phyloP scores from a whole-genome alignment of 2,329 filamentous ascomycete species.

The Emmonsiellopsis sp. region DNA sequence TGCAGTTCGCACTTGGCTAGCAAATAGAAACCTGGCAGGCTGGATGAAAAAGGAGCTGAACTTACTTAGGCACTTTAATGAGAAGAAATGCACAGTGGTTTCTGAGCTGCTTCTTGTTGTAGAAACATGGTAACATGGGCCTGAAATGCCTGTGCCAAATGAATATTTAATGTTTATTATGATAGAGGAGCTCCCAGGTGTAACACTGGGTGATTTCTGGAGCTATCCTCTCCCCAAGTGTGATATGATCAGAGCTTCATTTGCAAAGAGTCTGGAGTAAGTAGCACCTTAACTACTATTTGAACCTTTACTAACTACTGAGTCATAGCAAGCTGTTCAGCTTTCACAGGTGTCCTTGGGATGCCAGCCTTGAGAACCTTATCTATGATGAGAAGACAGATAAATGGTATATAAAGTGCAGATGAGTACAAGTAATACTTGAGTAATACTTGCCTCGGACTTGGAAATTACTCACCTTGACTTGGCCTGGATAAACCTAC shows the following conservation, averaged over 20 bases:
- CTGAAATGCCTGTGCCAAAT: not conserved
- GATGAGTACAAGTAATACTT: no score
- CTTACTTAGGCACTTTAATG: not conserved
- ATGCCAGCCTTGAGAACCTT: not conserved
- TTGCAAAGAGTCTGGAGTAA: not conserved
- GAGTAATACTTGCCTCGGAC: no score
- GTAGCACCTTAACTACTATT: not conserved
- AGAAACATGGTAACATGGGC: not conserved
- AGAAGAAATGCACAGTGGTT: not conserved
- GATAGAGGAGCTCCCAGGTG: not conserved
- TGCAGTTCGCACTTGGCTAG: not conserved
- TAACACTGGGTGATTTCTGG: not conserved
- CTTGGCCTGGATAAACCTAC: no score
- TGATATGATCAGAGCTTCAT: not conserved
- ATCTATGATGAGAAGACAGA: not conserved
- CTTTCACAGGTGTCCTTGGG: not conserved
- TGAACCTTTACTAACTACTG: not conserved
- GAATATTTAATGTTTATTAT: not conserved
- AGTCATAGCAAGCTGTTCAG: not conserved
- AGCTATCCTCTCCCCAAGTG: not conserved
- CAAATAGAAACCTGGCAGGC: not conserved
- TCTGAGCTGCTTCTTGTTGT: not conserved
- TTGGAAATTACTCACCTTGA: no score
- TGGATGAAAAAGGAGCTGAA: not conserved
- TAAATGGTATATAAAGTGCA: constrained; percentile 1